Percentiles rank a stretch among this genome's conserved stretches.
phyloP scores from a whole-genome alignment of 1,284 basidiomycete species.

The Ceratobasidium sp. region DNA sequence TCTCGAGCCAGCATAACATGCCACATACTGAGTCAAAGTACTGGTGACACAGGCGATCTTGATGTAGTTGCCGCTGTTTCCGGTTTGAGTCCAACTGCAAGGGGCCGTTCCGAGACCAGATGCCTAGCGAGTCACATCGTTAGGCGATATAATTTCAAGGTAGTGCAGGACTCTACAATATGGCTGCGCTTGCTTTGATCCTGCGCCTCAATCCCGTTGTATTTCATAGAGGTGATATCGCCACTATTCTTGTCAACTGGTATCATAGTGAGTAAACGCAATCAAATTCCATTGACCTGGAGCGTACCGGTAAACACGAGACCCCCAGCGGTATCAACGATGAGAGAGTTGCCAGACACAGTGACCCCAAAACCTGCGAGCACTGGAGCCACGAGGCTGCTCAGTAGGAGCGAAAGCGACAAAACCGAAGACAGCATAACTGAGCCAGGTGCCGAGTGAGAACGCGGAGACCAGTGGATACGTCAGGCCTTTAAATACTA shows the following conservation, averaged over 20 bases:
- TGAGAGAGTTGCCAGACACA: constrained; percentile 26
- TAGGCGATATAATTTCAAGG: background rate
- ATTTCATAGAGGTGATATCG: constrained; percentile 41
- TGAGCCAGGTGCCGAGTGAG: background rate
- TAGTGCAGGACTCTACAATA: constrained; percentile 8
- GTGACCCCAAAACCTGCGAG: constrained; percentile 41
- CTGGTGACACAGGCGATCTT: constrained; percentile 32
- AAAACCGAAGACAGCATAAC: constrained; percentile 18
- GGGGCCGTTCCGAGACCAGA: constrained; percentile 38
- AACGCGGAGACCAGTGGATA: background rate
- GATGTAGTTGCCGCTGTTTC: constrained; percentile 13
- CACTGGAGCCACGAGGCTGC: constrained; percentile 8
- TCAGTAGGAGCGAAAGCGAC: constrained; percentile 1
- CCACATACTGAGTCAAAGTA: constrained; percentile 36
- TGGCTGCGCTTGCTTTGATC: constrained; percentile 4
- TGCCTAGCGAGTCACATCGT: too few species aligned
- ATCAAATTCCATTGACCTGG: background rate
- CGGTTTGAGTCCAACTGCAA: constrained; percentile 18
- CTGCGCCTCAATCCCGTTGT: constrained; percentile 33
- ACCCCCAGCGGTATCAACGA: constrained; percentile 38
- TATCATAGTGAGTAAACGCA: background rate
- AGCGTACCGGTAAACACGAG: constrained; percentile 36
- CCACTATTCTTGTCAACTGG: constrained; percentile 34
- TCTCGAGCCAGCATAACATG: background rate
- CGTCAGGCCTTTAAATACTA: constrained; percentile 1